phyloP scores from a whole-genome alignment of 2,329 filamentous ascomycete species.

The Penicillium hordei region DNA sequence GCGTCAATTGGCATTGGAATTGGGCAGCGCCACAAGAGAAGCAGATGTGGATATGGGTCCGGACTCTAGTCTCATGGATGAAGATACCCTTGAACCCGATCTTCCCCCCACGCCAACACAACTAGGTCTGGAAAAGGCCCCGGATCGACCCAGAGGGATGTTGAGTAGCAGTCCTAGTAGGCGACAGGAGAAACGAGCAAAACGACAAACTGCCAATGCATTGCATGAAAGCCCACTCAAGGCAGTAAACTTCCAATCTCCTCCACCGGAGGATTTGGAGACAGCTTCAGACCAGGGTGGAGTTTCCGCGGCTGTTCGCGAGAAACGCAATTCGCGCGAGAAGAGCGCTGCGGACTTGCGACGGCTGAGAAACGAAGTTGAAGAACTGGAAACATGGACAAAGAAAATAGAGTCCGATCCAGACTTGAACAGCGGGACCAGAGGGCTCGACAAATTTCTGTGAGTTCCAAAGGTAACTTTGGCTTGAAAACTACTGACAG shows the following conservation, averaged over 20 bases:
- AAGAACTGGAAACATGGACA: slow-evolving; percentile 58
- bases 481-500: slow-evolving; percentile 19
- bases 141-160: slow-evolving; percentile 32
- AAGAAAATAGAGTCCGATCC: slow-evolving; percentile 48
- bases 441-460: slow-evolving; percentile 37
- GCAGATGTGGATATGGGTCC: slow-evolving; percentile 19
- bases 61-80: slow-evolving; percentile 24
- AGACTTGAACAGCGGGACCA: slow-evolving; percentile 34
- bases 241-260: slow-evolving; percentile 18
- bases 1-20: slow-evolving; percentile 34
- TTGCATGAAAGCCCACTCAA: slow-evolving; percentile 35
- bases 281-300: slow-evolving; percentile 8
- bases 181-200: slow-evolving; percentile 30
- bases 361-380: slow-evolving; percentile 59
- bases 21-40: slow-evolving; percentile 33
- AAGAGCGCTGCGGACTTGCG: slow-evolving; percentile 57
- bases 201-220: slow-evolving; percentile 24
- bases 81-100: slow-evolving; percentile 58
- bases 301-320: slow-evolving; percentile 26
- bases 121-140: slow-evolving; percentile 38
- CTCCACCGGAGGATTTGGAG: slow-evolving; percentile 18
- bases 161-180: slow-evolving; percentile 41
- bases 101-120: slow-evolving; percentile 55
- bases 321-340: slow-evolving; percentile 56
- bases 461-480: slow-evolving; percentile 22